These are phyloP conservation scores for Colletotrichum sp. DNA, from an alignment of 2,329 filamentous ascomycete genomes.

Conservation along the genomic window DNA sequence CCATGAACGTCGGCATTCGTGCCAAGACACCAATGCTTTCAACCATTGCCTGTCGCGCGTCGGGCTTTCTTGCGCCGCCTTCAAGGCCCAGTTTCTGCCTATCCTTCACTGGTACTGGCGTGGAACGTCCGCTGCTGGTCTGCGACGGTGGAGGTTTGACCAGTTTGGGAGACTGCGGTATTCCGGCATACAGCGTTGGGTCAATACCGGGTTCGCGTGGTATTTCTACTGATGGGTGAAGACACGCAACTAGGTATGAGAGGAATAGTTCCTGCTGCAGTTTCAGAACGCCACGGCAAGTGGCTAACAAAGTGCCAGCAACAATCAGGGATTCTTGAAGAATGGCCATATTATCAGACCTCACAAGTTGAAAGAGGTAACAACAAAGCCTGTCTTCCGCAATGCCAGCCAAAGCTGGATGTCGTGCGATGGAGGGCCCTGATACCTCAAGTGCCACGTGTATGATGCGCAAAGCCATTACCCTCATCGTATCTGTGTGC, in stretches of 20 bases:
- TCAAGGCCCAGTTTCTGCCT: slow-evolving; percentile 91
- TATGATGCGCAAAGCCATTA: slow-evolving; percentile 96
- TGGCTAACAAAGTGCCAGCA: slow-evolving; percentile 87
- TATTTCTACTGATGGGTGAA: slow-evolving; percentile 94
- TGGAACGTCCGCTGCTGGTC: slow-evolving; percentile 79
- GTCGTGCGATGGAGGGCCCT: slow-evolving; percentile 90
- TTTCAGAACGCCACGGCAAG: slow-evolving; percentile 89
- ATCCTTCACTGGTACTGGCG: slow-evolving; percentile 90
- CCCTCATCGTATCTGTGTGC: slow-evolving; percentile 92
- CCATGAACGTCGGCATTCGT: slow-evolving; percentile 92
- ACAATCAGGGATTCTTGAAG: slow-evolving; percentile 92
- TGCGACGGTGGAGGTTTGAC: slow-evolving; percentile 80
- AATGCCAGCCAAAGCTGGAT: slow-evolving; percentile 84
- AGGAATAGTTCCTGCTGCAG: slow-evolving; percentile 96
- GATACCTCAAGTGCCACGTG: slow-evolving; percentile 97
- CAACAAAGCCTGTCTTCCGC: slow-evolving; percentile 94
- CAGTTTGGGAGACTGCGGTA: slow-evolving; percentile 88
- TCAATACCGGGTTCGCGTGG: slow-evolving; percentile 90
- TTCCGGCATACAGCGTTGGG: slow-evolving; percentile 87
- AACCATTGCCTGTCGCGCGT: slow-evolving; percentile 97
- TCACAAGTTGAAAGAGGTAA: slow-evolving; percentile 93
- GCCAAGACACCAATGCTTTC: slow-evolving; percentile 92
- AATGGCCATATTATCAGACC: slow-evolving; percentile 95
- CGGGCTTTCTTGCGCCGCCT: slow-evolving; percentile 88
- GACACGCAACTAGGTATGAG: slow-evolving; percentile 90